phyloP scores from a whole-genome alignment of 2,329 filamentous ascomycete species.

The Ophiostoma sp. region DNA sequence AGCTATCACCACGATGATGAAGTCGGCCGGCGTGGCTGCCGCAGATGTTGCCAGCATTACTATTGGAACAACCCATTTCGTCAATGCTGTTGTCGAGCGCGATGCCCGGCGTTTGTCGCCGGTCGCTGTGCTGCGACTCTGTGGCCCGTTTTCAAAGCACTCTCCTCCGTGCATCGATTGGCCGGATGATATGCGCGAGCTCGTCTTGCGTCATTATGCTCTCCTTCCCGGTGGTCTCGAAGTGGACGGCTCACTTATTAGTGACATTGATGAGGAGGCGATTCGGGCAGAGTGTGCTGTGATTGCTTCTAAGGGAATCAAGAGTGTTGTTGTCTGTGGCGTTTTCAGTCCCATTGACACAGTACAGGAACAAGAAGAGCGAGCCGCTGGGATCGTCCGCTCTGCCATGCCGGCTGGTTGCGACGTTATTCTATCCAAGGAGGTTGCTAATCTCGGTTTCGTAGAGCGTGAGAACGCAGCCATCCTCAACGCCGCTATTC shows the following conservation, averaged over 20 bases:
- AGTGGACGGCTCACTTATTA: slow-evolving; percentile 46
- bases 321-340: slow-evolving; percentile 44
- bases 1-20: slow-evolving; percentile 43
- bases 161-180: slow-evolving; percentile 50
- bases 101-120: slow-evolving; percentile 44
- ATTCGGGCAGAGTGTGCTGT: slow-evolving; percentile 38
- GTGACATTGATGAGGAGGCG: slow-evolving; percentile 40
- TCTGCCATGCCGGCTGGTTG: slow-evolving; percentile 36
- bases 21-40: slow-evolving; percentile 33
- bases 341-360: slow-evolving; percentile 52
- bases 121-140: slow-evolving; percentile 52
- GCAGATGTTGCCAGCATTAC: slow-evolving; percentile 44
- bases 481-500: slow-evolving; percentile 59
- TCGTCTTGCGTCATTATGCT: slow-evolving; percentile 44
- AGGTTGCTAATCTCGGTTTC: slow-evolving; percentile 50
- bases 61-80: slow-evolving; percentile 54
- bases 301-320: slow-evolving; percentile 42
- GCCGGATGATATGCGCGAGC: slow-evolving; percentile 44
- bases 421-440: slow-evolving; percentile 47
- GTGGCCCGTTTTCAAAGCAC: slow-evolving; percentile 49
- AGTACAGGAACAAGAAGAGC: slow-evolving; percentile 45
- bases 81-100: slow-evolving; percentile 54
- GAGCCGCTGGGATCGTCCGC: slow-evolving; percentile 41
- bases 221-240: slow-evolving; percentile 48
- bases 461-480: slow-evolving; percentile 61